Evolutionary conservation across 1,139 yeast genomes (phyloP).

Genomic region (Kurtzmaniella quercitrusa): DNA sequence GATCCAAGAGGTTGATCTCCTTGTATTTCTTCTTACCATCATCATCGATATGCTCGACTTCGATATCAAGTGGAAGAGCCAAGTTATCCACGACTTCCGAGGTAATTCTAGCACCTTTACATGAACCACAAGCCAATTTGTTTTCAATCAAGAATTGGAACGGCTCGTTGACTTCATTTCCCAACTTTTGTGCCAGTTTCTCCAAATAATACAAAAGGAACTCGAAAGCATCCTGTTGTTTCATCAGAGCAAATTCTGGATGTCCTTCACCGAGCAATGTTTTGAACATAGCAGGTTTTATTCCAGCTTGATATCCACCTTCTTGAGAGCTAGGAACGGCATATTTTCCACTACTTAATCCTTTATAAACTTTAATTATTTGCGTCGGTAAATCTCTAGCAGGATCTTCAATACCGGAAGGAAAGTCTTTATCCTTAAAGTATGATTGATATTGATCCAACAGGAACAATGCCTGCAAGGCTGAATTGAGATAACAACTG

Average conservation of each 20-base stretch:
- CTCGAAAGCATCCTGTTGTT: constrained; percentile 95
- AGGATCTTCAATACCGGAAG: constrained; percentile 44
- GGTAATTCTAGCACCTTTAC: constrained; percentile 58
- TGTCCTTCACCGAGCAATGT: constrained; percentile 72
- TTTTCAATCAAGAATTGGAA: constrained; percentile 66
- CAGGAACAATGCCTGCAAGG: constrained; percentile 59
- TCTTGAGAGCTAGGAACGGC: constrained; percentile 47
- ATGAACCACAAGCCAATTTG: constrained; percentile 59
- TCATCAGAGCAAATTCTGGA: constrained; percentile 77
- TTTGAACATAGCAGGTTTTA: constrained; percentile 75
- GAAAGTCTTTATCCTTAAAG: constrained; percentile 24
- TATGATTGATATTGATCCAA: constrained; percentile 35
- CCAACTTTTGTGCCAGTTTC: constrained; percentile 54
- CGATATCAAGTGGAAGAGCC: constrained; percentile 55
- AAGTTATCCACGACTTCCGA: constrained; percentile 64
- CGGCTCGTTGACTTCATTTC: constrained; percentile 38
- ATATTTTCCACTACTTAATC: constrained; percentile 71
- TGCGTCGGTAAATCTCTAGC: constrained; percentile 65
- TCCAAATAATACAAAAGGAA: constrained; percentile 69
- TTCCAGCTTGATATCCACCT: constrained; percentile 66
- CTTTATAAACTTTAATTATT: constrained; percentile 74
- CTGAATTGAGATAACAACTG: constrained; percentile 86
- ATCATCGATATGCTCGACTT: constrained; percentile 34
- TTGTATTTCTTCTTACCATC: constrained; percentile 46
- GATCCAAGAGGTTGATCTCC: constrained; percentile 48